Evolutionary conservation across 179 eudicot species (phyloP).

Genomic region (Gypsophila paniculata): DNA sequence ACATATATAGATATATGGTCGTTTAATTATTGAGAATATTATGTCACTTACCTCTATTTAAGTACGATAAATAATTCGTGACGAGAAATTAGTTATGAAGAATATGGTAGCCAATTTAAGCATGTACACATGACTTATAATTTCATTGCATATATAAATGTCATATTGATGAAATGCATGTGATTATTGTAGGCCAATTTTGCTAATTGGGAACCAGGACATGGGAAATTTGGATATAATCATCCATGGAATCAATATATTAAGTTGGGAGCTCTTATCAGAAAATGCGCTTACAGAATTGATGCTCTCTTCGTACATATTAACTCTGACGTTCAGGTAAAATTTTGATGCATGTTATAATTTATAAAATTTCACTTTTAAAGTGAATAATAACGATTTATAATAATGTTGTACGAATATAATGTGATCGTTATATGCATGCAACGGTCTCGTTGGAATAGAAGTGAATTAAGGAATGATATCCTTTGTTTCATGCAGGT

Average conservation of each 20-base stretch:
- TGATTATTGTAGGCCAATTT: slow-evolving; percentile 46
- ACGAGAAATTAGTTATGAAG: no score
- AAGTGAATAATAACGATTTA: no score
- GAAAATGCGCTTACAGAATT: slow-evolving; percentile 59
- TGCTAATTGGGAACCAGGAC: slow-evolving; percentile 70
- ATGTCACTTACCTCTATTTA: no score
- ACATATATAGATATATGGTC: no score
- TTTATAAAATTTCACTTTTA: no score
- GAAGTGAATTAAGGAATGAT: no score
- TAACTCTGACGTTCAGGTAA: slow-evolving; percentile 41
- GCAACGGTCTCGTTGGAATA: no score
- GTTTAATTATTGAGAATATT: no score
- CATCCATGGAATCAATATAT: slow-evolving; percentile 71
- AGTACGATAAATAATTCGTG: not conserved
- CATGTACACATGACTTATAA: no score
- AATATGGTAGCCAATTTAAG: not conserved
- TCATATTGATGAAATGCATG: not conserved
- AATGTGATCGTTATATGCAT: no score
- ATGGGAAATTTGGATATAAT: slow-evolving; percentile 47
- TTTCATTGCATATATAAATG: not conserved
- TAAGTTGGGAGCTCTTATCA: slow-evolving; percentile 37
- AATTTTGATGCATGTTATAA: not conserved
- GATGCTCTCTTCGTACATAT: slow-evolving; percentile 46
- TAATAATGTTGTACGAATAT: no score
- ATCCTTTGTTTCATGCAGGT: slow-evolving; percentile 31